Percentiles rank a stretch among this genome's conserved stretches.
Evolutionary conservation across 2,329 filamentous ascomycete genomes (phyloP).

Genomic region (Aspergillus tanneri): DNA sequence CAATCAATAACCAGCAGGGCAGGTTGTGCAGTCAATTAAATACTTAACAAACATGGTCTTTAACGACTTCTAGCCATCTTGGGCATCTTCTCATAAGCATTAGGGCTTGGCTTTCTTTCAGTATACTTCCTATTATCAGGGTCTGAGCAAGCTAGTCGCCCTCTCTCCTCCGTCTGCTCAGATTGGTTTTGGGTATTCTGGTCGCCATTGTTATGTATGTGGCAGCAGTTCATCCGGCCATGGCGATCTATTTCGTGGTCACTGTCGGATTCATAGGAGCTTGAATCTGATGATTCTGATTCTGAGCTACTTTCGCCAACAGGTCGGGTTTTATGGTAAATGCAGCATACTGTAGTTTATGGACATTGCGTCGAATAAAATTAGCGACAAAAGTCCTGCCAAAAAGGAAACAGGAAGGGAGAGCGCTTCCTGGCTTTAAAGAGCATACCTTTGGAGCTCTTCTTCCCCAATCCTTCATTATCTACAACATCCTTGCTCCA

Average conservation of each 20-base stretch:
- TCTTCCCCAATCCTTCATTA: constrained; percentile 91
- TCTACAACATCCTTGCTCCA: constrained; percentile 94
- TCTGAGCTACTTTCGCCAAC: constrained; percentile 76
- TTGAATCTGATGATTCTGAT: constrained; percentile 52
- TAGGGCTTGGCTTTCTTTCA: constrained; percentile 42
- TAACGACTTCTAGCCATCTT: constrained; percentile 26
- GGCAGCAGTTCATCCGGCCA: constrained; percentile 25
- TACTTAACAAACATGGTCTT: not conserved
- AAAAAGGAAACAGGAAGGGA: not conserved
- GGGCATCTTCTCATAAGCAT: constrained; percentile 50
- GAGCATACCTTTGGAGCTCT: constrained; percentile 80
- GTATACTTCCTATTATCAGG: constrained; percentile 22
- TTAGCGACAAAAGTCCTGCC: not conserved
- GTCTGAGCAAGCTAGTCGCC: constrained; percentile 17
- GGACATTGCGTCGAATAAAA: not conserved
- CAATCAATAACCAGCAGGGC: too few species aligned
- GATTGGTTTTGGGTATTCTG: constrained; percentile 13
- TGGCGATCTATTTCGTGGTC: constrained; percentile 36
- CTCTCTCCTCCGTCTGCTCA: constrained; percentile 17
- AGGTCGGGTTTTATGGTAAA: constrained; percentile 83
- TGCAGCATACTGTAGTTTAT: constrained; percentile 80
- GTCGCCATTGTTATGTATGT: constrained; percentile 7
- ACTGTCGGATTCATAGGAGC: constrained; percentile 52
- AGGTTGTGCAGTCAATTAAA: not conserved
- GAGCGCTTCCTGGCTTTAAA: too few species aligned